phyloP scores from a whole-genome alignment of 768 basidiomycete genomes.

The Leucocoprinus sp. region DNA sequence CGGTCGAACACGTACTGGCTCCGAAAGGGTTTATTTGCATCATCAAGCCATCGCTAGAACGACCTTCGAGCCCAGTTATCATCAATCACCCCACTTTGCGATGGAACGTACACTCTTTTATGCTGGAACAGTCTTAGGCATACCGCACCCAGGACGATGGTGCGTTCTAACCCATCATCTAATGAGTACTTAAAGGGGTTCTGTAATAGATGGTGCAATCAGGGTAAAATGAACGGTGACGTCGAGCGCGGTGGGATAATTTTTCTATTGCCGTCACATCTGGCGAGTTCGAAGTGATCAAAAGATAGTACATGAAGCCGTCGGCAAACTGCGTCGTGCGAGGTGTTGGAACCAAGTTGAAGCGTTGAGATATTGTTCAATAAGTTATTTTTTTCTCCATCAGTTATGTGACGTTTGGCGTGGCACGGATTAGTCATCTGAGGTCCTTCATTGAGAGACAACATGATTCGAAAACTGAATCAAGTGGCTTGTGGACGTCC shows the following conservation, averaged over 20 bases:
- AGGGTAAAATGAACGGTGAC: constrained; percentile 1
- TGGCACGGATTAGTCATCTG: too few species aligned
- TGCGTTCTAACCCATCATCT: constrained; percentile 1
- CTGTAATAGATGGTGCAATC: not conserved
- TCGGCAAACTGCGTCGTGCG: not conserved
- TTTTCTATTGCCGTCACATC: not conserved
- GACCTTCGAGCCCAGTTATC: too few species aligned
- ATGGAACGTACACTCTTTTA: not conserved
- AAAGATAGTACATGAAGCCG: not conserved
- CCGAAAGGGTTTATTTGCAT: not conserved
- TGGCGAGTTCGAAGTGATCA: not conserved
- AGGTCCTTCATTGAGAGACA: not conserved
- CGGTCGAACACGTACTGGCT: not conserved
- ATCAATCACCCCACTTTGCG: not conserved
- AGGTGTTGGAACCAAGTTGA: not conserved
- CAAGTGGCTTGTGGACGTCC: not conserved
- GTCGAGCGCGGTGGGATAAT: not conserved
- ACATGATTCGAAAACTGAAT: not conserved
- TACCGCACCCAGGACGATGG: constrained; percentile 1
- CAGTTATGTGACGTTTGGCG: too few species aligned
- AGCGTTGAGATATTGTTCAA: not conserved
- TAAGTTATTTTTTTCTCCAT: not conserved
- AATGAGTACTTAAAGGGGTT: not conserved
- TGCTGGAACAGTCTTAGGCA: too few species aligned
- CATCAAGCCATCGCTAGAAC: too few species aligned